Percentiles rank a stretch among this genome's conserved stretches.
phyloP scores from a whole-genome alignment of 2,329 filamentous ascomycete species.

The Botrytis elliptica region DNA sequence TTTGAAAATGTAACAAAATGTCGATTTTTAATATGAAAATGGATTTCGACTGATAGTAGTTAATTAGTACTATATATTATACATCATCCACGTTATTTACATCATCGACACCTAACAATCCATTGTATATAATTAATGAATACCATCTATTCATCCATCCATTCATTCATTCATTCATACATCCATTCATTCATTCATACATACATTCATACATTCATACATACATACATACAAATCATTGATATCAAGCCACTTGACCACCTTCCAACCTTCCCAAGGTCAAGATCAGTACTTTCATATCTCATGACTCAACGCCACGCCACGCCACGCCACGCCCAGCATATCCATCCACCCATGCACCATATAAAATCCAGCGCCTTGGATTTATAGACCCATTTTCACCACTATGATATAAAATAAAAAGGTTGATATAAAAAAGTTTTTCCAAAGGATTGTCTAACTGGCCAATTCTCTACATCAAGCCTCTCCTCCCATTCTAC shows the following conservation, averaged over 20 bases:
- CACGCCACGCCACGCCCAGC: not conserved
- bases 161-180: not conserved
- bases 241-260: not conserved
- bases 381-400: not conserved
- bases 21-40: no score
- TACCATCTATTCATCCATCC: not conserved
- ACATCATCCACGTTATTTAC: no score
- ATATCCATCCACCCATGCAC: conserved; percentile 7
- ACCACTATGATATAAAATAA: conserved; percentile 12
- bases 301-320: conserved; percentile 1
- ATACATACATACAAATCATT: not conserved
- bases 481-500: not conserved
- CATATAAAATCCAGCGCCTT: not conserved
- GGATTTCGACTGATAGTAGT: no score
- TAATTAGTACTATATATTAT: no score
- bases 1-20: no score
- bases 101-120: not conserved
- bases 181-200: no score
- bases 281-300: not conserved
- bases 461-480: not conserved
- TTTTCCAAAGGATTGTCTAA: conserved; percentile 6
- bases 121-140: not conserved
- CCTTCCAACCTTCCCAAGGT: not conserved
- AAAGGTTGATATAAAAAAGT: conserved; percentile 10
- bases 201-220: not conserved